A percentile compares a stretch with the other conserved stretches of the same genome.
Conservation (phyloP, 441 rosid genomes). For the Capsella rubella region DNA sequence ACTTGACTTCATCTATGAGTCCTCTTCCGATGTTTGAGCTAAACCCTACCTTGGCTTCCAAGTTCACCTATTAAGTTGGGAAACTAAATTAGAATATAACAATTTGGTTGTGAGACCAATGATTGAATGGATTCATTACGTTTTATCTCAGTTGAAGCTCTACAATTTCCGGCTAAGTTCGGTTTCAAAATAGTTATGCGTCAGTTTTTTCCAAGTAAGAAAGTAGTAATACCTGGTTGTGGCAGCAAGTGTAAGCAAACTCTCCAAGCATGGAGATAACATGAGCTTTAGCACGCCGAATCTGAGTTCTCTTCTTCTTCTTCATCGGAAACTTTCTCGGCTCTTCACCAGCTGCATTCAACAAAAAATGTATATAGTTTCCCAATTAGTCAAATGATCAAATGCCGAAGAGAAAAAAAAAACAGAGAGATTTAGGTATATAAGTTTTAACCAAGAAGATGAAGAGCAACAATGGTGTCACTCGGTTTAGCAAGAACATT, state of each 20-base stretch:
- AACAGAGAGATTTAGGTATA: slow-evolving; percentile 9
- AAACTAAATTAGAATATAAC: no score
- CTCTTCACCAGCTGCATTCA: slow-evolving; percentile 58
- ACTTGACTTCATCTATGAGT: slow-evolving; percentile 72
- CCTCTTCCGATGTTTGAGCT: slow-evolving; percentile 66
- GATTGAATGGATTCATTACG: not conserved
- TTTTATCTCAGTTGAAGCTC: not conserved
- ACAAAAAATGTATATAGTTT: not conserved
- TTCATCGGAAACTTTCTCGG: slow-evolving; percentile 53
- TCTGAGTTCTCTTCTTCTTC: slow-evolving; percentile 49
- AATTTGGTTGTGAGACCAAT: not conserved
- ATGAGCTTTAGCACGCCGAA: slow-evolving; percentile 79
- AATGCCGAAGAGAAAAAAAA: not conserved
- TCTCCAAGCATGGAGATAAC: slow-evolving; percentile 88
- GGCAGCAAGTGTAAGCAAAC: slow-evolving; percentile 64
- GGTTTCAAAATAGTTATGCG: not conserved
- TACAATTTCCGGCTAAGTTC: not conserved
- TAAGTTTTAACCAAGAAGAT: slow-evolving; percentile 66
- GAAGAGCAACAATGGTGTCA: slow-evolving; percentile 74
- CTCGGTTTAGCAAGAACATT: slow-evolving; percentile 69
- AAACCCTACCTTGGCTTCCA: slow-evolving; percentile 87
- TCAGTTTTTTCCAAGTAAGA: not conserved
- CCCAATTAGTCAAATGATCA: not conserved
- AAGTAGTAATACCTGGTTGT: slow-evolving; percentile 54
- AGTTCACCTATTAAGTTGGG: slow-evolving; percentile 50